Evolutionary conservation across 2,329 filamentous ascomycete genomes (phyloP).

Genomic region (Exophiala sideris): DNA sequence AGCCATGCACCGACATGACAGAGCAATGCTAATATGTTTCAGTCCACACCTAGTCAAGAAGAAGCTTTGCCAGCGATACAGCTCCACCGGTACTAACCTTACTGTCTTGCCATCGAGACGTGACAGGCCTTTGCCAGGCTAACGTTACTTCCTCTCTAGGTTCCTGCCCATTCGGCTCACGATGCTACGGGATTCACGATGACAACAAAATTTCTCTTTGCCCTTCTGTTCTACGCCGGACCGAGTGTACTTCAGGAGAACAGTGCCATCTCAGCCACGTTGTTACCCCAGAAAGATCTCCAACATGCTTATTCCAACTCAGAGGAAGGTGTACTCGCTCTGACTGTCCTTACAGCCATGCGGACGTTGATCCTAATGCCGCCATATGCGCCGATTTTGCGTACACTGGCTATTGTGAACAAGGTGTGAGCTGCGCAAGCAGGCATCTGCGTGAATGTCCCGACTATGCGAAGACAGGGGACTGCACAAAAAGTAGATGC

Average conservation of each 20-base stretch:
- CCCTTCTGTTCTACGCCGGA: constrained; percentile 78
- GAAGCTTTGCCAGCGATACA: constrained; percentile 7
- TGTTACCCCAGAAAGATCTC: constrained; percentile 74
- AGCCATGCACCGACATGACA: no score
- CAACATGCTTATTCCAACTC: constrained; percentile 84
- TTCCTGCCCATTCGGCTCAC: constrained; percentile 76
- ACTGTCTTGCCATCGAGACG: not conserved
- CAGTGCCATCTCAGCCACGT: constrained; percentile 90
- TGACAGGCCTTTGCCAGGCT: not conserved
- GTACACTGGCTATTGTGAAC: constrained; percentile 81
- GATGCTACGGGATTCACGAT: constrained; percentile 80
- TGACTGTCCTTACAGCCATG: constrained; percentile 83
- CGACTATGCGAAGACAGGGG: constrained; percentile 86
- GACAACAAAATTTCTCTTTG: constrained; percentile 83
- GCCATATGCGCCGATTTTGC: constrained; percentile 83
- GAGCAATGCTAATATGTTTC: no score
- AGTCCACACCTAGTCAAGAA: not conserved
- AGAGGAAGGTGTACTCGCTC: constrained; percentile 85
- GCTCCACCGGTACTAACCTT: constrained; percentile 7
- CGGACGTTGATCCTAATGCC: constrained; percentile 70
- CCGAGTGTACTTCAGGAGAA: constrained; percentile 71
- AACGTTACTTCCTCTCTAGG: constrained; percentile 53
- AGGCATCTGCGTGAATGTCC: constrained; percentile 93
- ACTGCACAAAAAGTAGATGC: constrained; percentile 77
- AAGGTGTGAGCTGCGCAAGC: constrained; percentile 71